A percentile compares a stretch with the other conserved stretches of the same genome.
phyloP scores from a whole-genome alignment of 164 flowering plant genomes.

The Vitis labrusca region DNA sequence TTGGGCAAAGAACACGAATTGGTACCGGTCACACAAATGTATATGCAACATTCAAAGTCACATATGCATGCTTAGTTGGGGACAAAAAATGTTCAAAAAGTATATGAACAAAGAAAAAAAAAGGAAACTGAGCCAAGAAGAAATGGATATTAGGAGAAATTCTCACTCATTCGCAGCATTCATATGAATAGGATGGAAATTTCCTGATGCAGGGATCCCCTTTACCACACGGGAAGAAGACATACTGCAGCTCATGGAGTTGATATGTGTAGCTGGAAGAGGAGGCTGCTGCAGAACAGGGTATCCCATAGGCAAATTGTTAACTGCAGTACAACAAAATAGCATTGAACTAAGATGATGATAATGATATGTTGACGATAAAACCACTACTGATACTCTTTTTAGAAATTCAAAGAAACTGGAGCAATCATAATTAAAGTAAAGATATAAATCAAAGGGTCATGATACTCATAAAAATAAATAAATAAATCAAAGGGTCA shows the following conservation, averaged over 20 bases:
- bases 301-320: slow-evolving; percentile 95
- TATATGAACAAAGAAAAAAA: too few relatives aligned
- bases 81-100: too few relatives aligned
- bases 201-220: slow-evolving; percentile 93
- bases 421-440: too few relatives aligned
- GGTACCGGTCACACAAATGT: too few relatives aligned
- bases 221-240: slow-evolving; percentile 88
- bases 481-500: too few relatives aligned
- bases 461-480: too few relatives aligned
- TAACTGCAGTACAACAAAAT: slow-evolving; percentile 78
- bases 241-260: slow-evolving; percentile 76
- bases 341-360: slow-evolving; percentile 38
- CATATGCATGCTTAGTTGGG: too few relatives aligned
- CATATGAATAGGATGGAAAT: slow-evolving; percentile 76
- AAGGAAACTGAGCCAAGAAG: too few relatives aligned
- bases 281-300: slow-evolving; percentile 85
- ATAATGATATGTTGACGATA: background rate
- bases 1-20: too few relatives aligned
- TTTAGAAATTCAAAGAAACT: background rate
- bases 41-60: too few relatives aligned
- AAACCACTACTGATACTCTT: background rate
- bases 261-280: slow-evolving; percentile 72
- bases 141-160: slow-evolving; percentile 8
- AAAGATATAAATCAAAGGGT: too few relatives aligned
- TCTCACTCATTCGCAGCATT: slow-evolving; percentile 87